A percentile compares a stretch with the other conserved stretches of the same genome.
Conservation (phyloP, 805 yeast species). For the Kuraishia floccosa region DNA sequence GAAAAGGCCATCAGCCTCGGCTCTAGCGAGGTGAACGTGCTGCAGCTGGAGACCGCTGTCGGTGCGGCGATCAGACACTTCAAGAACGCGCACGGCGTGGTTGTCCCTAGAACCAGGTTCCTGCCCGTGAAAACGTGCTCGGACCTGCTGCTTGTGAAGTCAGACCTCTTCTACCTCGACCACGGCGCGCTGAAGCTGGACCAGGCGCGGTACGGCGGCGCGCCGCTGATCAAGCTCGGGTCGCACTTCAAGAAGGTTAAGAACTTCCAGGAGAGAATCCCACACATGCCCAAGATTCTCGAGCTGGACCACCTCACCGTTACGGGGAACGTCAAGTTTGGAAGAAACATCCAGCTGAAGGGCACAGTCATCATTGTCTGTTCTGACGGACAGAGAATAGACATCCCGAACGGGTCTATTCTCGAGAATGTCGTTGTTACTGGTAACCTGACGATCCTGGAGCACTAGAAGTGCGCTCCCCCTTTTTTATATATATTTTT, state of each 20-base stretch:
- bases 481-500: too few relatives aligned
- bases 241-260: constrained; percentile 94
- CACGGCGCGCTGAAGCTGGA: constrained; percentile 87
- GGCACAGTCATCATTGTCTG: constrained; percentile 98
- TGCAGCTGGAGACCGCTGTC: constrained; percentile 96
- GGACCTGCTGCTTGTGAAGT: constrained; percentile 86
- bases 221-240: constrained; percentile 93
- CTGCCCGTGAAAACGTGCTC: constrained; percentile 97
- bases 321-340: constrained; percentile 90
- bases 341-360: constrained; percentile 82
- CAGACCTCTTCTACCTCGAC: constrained; percentile 82
- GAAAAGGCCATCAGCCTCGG: constrained; percentile 74
- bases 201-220: constrained; percentile 77
- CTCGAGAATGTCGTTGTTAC: constrained; percentile 96
- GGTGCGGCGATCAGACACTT: constrained; percentile 99
- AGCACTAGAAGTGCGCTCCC: too few relatives aligned
- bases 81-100: constrained; percentile 92
- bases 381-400: constrained; percentile 93
- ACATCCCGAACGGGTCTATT: constrained; percentile 92
- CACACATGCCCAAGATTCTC: constrained; percentile 92
- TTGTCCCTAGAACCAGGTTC: constrained; percentile 96
- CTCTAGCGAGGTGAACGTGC: constrained; percentile 66
- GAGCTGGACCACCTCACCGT: constrained; percentile 96
- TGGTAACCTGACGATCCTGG: constrained; percentile 89
- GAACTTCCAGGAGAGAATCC: constrained; percentile 79